These are phyloP conservation scores for Austroboletus niveus DNA, from an alignment of 1,284 basidiomycete species.

Conservation along the genomic window DNA sequence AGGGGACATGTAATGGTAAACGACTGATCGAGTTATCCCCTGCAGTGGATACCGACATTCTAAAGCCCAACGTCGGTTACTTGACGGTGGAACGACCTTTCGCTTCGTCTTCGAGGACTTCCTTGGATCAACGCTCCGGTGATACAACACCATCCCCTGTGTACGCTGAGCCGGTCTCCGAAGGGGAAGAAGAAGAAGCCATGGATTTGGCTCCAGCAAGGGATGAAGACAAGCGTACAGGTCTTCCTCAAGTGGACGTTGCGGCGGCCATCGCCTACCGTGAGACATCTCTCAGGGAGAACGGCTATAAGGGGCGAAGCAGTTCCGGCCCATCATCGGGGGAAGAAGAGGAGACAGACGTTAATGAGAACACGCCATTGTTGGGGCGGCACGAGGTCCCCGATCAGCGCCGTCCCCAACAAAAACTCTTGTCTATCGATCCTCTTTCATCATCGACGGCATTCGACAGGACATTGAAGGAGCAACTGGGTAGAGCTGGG, in stretches of 20 bases:
- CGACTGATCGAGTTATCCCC: not conserved
- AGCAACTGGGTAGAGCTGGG: conserved; percentile 48
- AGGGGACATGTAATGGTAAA: not conserved
- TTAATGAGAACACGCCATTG: conserved; percentile 44
- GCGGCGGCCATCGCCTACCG: conserved; percentile 82
- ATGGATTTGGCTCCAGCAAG: conserved; percentile 64
- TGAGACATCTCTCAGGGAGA: conserved; percentile 71
- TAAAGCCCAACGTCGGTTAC: conserved; percentile 81
- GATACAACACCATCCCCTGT: conserved; percentile 49
- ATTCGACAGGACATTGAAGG: conserved; percentile 79
- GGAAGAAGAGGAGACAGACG: conserved; percentile 33
- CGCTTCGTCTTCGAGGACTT: conserved; percentile 43
- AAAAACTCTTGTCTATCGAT: conserved; percentile 67
- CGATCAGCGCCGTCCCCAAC: conserved; percentile 30
- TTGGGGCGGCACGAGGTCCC: conserved; percentile 26
- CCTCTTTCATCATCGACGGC: conserved; percentile 79
- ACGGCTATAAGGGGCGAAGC: conserved; percentile 17
- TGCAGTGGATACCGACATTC: conserved; percentile 88
- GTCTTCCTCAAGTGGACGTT: conserved; percentile 68
- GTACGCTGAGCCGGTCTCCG: conserved; percentile 86
- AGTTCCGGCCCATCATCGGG: conserved; percentile 8
- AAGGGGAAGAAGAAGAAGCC: conserved; percentile 86
- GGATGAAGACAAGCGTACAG: conserved; percentile 79
- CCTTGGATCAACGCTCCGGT: conserved; percentile 47
- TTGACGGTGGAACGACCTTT: conserved; percentile 76